Base-by-base conservation (phyloP, 495 filamentous ascomycete genomes). In the Acidomyces sp. region DNA sequence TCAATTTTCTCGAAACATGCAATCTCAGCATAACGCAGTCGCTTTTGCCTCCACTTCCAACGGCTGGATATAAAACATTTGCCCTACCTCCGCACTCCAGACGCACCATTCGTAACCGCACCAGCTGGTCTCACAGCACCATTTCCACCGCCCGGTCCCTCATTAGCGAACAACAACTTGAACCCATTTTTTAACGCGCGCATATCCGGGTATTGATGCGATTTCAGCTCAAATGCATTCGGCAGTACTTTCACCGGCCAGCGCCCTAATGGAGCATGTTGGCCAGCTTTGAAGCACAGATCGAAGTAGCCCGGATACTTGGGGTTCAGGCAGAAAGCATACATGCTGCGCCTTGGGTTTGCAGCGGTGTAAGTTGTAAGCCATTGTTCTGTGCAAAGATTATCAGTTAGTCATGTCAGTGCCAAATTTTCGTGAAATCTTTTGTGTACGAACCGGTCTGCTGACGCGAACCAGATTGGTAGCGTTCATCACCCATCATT, bases 191-290 rank as follows among this genome's bases (percentile, higher is more conserved):
- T 93, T 36, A 97, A 67, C 16, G 85, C 83, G 50, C 77, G 69
- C 81, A 95, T 92, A 54, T 95, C 85, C 4, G 90, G 88, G 55
- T 96, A 97, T 21, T 75, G 71, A 52, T 79, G 80, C 52, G 78
- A 79, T 56, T 82, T 72, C 44, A 97, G 68, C 63, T 95, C 87
- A 53, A 82, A 97, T 12, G 76, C 80, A 41, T 86, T 77, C 1
- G 90, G 92, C 11, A 96, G 75, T 26, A 96, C 78, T 55, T 86
- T 86, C 42, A 97, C 85, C 6, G 73, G 74, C 88, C 86, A 96
- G 46, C 73, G 76, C 31, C 79, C 73, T 22, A 87, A 69, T 24
- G 61, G 62, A 2, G 85, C 79, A 22, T 66, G 63, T 48, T 77
- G 70, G 29, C 82, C 86, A 6, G 87, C 84, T 64, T 94, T 95